Evolutionary conservation across 2,329 filamentous ascomycete genomes (phyloP).

Genomic region (Rutstroemia sp.): DNA sequence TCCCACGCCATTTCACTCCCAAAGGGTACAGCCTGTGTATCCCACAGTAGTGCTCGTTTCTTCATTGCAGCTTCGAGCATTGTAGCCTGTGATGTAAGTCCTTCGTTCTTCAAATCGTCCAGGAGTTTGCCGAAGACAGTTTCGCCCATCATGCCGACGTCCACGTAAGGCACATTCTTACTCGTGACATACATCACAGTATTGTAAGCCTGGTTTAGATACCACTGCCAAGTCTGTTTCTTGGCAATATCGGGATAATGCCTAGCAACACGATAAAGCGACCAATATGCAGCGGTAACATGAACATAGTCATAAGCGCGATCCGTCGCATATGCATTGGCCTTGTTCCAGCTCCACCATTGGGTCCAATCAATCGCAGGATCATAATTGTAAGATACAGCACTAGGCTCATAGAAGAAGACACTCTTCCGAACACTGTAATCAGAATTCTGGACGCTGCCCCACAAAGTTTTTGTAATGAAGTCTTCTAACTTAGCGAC

Average conservation of each 20-base stretch:
- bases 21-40: conserved; percentile 44
- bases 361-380: conserved; percentile 38
- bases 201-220: conserved; percentile 45
- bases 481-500: conserved; percentile 47
- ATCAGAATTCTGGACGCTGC: conserved; percentile 38
- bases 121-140: conserved; percentile 49
- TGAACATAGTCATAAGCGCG: conserved; percentile 55
- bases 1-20: conserved; percentile 59
- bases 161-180: conserved; percentile 37
- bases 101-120: conserved; percentile 42
- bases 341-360: conserved; percentile 46
- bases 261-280: conserved; percentile 46
- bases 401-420: conserved; percentile 47
- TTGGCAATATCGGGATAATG: conserved; percentile 39
- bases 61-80: conserved; percentile 41
- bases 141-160: conserved; percentile 51
- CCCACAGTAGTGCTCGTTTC: conserved; percentile 42
- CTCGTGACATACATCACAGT: conserved; percentile 37
- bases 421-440: conserved; percentile 47
- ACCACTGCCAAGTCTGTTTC: conserved; percentile 43
- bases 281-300: conserved; percentile 48
- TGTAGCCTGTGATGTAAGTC: conserved; percentile 32
- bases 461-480: conserved; percentile 43
- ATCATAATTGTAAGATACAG: conserved; percentile 38
- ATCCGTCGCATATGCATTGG: conserved; percentile 37